A percentile compares a stretch with the other conserved stretches of the same genome.
phyloP scores from a whole-genome alignment of 2,329 filamentous ascomycete species.

The Claviceps paspali region DNA sequence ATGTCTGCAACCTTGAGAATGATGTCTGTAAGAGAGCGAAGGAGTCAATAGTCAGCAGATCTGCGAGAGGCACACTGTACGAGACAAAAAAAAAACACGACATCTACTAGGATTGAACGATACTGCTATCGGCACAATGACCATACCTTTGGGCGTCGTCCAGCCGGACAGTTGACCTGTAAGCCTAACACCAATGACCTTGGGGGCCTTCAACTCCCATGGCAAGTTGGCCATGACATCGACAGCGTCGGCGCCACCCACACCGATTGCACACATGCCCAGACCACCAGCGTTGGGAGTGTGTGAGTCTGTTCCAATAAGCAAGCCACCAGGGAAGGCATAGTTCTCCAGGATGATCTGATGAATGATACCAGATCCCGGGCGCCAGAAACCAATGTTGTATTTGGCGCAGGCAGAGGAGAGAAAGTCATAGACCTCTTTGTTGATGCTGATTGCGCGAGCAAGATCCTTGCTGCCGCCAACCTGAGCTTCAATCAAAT shows the following conservation, averaged over 20 bases:
- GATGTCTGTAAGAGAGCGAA: slow-evolving; percentile 45
- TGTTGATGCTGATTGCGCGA: slow-evolving; percentile 85
- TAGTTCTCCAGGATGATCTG: slow-evolving; percentile 99
- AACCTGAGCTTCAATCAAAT: slow-evolving; percentile 95
- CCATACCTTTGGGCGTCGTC: slow-evolving; percentile 78
- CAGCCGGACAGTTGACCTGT: slow-evolving; percentile 82
- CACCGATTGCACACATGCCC: slow-evolving; percentile 87
- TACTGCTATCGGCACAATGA: neutral
- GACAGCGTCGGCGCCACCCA: slow-evolving; percentile 94
- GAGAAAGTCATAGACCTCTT: slow-evolving; percentile 98
- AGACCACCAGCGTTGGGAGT: slow-evolving; percentile 95
- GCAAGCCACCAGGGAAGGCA: slow-evolving; percentile 92
- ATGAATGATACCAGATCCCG: slow-evolving; percentile 97
- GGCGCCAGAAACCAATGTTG: slow-evolving; percentile 99
- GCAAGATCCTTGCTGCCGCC: slow-evolving; percentile 89
- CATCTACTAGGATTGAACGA: neutral
- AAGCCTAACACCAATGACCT: slow-evolving; percentile 90
- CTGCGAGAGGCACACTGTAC: neutral
- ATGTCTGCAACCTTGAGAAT: slow-evolving; percentile 96
- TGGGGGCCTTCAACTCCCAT: slow-evolving; percentile 97
- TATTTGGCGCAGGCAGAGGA: slow-evolving; percentile 92
- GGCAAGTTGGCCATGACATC: slow-evolving; percentile 96
- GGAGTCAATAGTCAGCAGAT: slow-evolving; percentile 1
- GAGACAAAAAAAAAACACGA: neutral
- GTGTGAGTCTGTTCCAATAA: slow-evolving; percentile 97